phyloP scores from a whole-genome alignment of 169 alveolate genomes.

The Cryptosporidium bovis region DNA sequence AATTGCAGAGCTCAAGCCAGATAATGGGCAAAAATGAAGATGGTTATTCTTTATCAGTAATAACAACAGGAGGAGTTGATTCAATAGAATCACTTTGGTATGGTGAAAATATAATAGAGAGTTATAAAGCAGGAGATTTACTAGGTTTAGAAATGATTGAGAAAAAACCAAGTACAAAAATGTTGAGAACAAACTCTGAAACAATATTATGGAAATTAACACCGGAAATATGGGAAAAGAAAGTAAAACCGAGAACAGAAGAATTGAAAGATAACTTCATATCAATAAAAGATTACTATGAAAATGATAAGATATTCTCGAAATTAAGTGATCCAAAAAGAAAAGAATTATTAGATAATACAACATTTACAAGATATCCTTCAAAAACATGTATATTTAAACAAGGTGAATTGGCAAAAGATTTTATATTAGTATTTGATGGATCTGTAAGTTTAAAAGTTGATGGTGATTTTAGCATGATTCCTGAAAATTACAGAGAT shows the following conservation, averaged over 20 bases:
- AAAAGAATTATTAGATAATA: slow-evolving; percentile 20
- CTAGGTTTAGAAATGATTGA: slow-evolving; percentile 35
- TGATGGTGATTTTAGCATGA: slow-evolving; percentile 28
- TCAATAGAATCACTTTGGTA: slow-evolving; percentile 54
- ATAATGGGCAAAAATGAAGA: slow-evolving; percentile 11
- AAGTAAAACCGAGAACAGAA: slow-evolving; percentile 1
- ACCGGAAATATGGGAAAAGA: slow-evolving; percentile 39
- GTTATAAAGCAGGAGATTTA: slow-evolving; percentile 19
- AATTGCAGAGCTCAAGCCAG: slow-evolving; percentile 28
- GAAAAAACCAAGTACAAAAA: slow-evolving; percentile 3
- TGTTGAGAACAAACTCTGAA: slow-evolving; percentile 33
- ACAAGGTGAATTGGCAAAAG: slow-evolving; percentile 52
- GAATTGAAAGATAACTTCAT: slow-evolving; percentile 25
- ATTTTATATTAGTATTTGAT: slow-evolving; percentile 50
- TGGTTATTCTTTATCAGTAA: slow-evolving; percentile 37
- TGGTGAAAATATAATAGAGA: slow-evolving; percentile 44
- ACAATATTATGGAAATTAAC: slow-evolving; percentile 47
- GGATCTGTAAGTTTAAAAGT: slow-evolving; percentile 35
- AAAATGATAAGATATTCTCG: slow-evolving; percentile 21
- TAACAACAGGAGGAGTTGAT: slow-evolving; percentile 42
- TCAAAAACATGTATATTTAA: slow-evolving; percentile 63
- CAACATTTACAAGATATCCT: slow-evolving; percentile 49
- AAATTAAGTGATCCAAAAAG: not conserved
- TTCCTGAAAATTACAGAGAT: slow-evolving; percentile 22
- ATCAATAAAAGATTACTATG: slow-evolving; percentile 22